These are phyloP conservation scores for Alternaria panax DNA, from an alignment of 2,329 filamentous ascomycete genomes.

Conservation along the genomic window DNA sequence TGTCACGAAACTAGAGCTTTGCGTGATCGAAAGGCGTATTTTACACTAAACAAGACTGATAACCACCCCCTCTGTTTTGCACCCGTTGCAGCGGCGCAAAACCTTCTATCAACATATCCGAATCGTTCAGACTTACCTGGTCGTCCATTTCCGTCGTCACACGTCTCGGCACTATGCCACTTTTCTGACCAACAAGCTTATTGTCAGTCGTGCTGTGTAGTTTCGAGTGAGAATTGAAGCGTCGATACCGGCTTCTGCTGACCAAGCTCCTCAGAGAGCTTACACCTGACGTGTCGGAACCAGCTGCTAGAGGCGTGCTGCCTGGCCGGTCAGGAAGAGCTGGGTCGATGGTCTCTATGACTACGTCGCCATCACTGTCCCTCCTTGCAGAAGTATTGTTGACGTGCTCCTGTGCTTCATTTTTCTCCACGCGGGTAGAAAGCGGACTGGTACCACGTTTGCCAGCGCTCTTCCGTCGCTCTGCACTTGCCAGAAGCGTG, in stretches of 20 bases:
- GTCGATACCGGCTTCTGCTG: constrained; percentile 9
- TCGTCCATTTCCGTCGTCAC: background rate
- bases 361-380: constrained; percentile 14
- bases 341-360: background rate
- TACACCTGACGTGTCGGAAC: background rate
- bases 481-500: constrained; percentile 36
- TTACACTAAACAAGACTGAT: constrained; percentile 1
- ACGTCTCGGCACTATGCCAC: background rate
- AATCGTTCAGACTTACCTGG: constrained; percentile 8
- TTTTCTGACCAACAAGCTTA: background rate
- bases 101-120: constrained; percentile 8
- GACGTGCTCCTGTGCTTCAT: background rate
- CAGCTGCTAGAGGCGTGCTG: background rate
- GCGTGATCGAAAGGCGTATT: background rate
- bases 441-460: constrained; percentile 25
- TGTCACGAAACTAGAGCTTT: background rate
- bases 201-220: background rate
- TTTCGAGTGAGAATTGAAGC: background rate
- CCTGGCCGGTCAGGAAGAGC: background rate
- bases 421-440: constrained; percentile 7
- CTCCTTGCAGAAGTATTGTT: rapidly evolving
- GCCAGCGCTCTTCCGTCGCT: constrained; percentile 26
- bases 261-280: constrained; percentile 9
- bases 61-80: constrained; percentile 14
- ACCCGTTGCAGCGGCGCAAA: constrained; percentile 29